These are phyloP conservation scores for Whalleya microplaca DNA, from an alignment of 2,329 filamentous ascomycete genomes.

Conservation along the genomic window DNA sequence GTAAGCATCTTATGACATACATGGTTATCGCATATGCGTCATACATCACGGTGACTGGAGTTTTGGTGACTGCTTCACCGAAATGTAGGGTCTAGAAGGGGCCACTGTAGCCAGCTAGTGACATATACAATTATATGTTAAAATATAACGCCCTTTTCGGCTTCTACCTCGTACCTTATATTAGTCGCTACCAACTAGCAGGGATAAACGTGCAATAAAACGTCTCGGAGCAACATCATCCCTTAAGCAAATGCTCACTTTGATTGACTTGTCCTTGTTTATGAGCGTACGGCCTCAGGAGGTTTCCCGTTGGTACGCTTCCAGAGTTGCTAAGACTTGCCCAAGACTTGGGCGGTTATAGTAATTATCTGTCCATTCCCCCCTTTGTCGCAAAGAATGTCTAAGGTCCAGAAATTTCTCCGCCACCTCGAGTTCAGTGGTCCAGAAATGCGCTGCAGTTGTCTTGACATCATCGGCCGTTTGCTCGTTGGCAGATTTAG, in stretches of 20 bases:
- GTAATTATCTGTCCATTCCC: conserved; percentile 55
- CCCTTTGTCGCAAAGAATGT: conserved; percentile 40
- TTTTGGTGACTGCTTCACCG: background rate
- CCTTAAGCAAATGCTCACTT: background rate
- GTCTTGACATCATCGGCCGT: conserved; percentile 40
- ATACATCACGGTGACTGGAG: background rate
- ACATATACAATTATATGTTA: background rate
- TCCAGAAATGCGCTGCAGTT: conserved; percentile 52
- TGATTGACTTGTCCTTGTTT: background rate
- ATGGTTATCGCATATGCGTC: background rate
- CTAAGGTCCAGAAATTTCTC: conserved; percentile 51
- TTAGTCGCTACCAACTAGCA: background rate
- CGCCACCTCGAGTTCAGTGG: conserved; percentile 49
- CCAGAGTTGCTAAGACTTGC: conserved; percentile 44
- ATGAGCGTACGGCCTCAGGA: background rate
- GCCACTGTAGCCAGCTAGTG: background rate
- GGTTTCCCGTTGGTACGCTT: conserved; percentile 23
- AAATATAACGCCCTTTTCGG: background rate
- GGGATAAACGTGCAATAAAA: background rate
- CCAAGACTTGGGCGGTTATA: conserved; percentile 51
- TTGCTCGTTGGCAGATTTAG: conserved; percentile 36
- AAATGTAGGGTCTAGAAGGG: background rate
- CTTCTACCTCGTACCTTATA: background rate
- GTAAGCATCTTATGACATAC: background rate
- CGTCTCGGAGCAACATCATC: background rate